Percentiles rank a stretch among this genome's conserved stretches.
These are phyloP conservation scores for Eleusine indica DNA, from an alignment of 176 grass and related monocot species.

Conservation along the genomic window DNA sequence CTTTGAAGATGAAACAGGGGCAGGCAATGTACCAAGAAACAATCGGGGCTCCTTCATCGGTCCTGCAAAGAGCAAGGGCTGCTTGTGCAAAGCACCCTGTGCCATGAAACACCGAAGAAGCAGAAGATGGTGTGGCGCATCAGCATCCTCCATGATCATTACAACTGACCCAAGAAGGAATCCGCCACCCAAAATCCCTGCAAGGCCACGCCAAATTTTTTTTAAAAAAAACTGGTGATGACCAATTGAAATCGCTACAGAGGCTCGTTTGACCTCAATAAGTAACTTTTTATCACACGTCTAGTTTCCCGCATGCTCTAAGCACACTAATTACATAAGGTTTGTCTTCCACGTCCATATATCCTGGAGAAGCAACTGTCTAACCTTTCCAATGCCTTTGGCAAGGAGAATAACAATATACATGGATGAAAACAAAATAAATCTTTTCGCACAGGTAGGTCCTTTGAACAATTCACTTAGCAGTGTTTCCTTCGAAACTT, in stretches of 20 bases:
- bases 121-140: constrained; percentile 85
- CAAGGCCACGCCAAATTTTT: background rate
- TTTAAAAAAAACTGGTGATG: background rate
- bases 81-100: constrained; percentile 76
- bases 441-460: background rate
- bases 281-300: background rate
- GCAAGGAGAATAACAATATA: background rate
- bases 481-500: background rate
- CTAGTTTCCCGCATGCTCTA: background rate
- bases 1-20: constrained; percentile 57
- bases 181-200: constrained; percentile 85
- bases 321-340: background rate
- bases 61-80: constrained; percentile 76
- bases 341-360: background rate
- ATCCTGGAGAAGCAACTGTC: background rate
- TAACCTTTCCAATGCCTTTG: background rate
- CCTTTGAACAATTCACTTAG: background rate
- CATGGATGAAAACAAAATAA: background rate
- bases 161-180: constrained; percentile 78
- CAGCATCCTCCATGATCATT: constrained; percentile 89
- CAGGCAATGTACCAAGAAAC: constrained; percentile 83
- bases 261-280: background rate
- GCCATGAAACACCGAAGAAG: constrained; percentile 89
- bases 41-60: constrained; percentile 62
- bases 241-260: background rate